A percentile compares a stretch with the other conserved stretches of the same genome.
Conservation (phyloP, 2,329 filamentous ascomycete species). For the Phialophora macrospora region DNA sequence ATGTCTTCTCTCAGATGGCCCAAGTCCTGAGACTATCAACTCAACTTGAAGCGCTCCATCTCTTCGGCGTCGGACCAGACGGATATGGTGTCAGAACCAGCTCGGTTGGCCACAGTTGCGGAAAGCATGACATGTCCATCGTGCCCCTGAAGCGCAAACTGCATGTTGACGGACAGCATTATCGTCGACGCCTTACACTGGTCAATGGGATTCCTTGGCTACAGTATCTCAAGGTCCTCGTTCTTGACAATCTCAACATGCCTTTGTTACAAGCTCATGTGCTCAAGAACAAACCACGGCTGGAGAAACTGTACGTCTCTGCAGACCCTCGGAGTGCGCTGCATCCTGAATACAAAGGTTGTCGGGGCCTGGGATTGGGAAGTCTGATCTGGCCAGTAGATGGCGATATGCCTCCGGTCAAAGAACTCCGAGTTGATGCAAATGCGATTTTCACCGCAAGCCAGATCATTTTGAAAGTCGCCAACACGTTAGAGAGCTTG, state of each 20-base stretch:
- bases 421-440: conserved; percentile 28
- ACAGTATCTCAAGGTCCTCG: conserved; percentile 26
- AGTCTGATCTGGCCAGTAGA: conserved; percentile 8
- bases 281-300: conserved; percentile 31
- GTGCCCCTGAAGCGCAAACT: conserved; percentile 13
- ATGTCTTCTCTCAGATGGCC: conserved; percentile 17
- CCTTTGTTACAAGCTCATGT: conserved; percentile 28
- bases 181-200: conserved; percentile 10
- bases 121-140: conserved; percentile 23
- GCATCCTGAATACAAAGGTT: conserved; percentile 19
- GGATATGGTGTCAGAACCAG: conserved; percentile 24
- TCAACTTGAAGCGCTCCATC: conserved; percentile 31
- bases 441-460: conserved; percentile 26
- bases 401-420: conserved; percentile 16
- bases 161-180: conserved; percentile 25
- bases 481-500: conserved; percentile 25
- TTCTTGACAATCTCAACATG: conserved; percentile 34
- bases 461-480: conserved; percentile 7
- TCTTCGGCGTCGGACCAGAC: conserved; percentile 33
- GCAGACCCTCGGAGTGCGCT: conserved; percentile 30
- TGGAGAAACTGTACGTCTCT: conserved; percentile 28
- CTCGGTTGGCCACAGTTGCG: conserved; percentile 20
- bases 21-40: conserved; percentile 15
- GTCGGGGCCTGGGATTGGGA: background rate
- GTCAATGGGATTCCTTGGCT: conserved; percentile 25